Evolutionary conservation across 768 basidiomycete species (phyloP).

Genomic region (Russula virescens): DNA sequence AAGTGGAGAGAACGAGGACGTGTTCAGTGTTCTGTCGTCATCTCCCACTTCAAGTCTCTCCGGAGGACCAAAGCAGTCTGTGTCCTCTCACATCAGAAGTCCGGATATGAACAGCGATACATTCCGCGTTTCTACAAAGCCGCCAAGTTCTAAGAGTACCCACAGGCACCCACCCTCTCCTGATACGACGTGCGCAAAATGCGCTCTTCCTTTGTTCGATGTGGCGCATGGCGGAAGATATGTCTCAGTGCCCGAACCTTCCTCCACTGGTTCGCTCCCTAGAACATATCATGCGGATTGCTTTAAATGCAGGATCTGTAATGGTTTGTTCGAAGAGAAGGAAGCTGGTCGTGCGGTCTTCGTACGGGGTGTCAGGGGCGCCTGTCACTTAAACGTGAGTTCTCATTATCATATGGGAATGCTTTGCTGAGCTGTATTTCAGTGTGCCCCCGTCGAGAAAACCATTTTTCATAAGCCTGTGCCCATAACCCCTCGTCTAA

Average conservation of each 20-base stretch:
- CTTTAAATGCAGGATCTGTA: conserved; percentile 67
- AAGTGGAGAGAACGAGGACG: conserved; percentile 14
- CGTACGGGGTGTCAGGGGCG: conserved; percentile 56
- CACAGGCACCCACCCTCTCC: conserved; percentile 29
- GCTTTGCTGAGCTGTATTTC: not conserved
- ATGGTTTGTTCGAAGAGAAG: conserved; percentile 55
- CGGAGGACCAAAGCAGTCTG: not conserved
- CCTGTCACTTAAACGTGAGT: conserved; percentile 60
- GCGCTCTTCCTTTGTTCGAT: conserved; percentile 52
- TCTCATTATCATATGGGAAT: conserved; percentile 14
- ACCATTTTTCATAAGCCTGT: conserved; percentile 32
- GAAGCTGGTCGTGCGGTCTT: conserved; percentile 63
- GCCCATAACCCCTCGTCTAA: conserved; percentile 1
- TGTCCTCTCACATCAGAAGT: not conserved
- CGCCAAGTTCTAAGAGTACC: conserved; percentile 25
- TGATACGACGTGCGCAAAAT: conserved; percentile 54
- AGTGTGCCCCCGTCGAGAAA: conserved; percentile 46
- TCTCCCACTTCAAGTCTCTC: conserved; percentile 32
- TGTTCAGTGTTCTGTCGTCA: conserved; percentile 37
- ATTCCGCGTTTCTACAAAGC: conserved; percentile 2
- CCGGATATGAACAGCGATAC: conserved; percentile 6
- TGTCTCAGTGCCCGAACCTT: conserved; percentile 57
- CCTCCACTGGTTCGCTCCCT: conserved; percentile 39
- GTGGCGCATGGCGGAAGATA: conserved; percentile 55
- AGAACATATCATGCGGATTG: conserved; percentile 69